A percentile compares a stretch with the other conserved stretches of the same genome.
phyloP scores from a whole-genome alignment of 352 stramenopile genomes.

The Phytophthora fragariae region DNA sequence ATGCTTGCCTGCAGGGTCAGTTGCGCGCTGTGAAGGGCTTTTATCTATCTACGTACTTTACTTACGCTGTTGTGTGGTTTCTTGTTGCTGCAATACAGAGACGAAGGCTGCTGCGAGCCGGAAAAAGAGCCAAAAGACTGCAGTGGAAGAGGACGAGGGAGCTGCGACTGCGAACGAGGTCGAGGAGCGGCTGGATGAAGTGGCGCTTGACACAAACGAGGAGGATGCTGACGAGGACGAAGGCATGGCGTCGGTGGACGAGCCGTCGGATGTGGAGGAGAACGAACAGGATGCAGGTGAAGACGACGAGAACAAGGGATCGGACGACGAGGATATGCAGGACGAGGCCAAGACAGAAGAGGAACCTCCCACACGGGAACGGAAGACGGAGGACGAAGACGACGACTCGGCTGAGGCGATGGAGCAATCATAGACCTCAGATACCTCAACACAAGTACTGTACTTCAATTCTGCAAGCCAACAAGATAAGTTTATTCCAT shows the following conservation, averaged over 20 bases:
- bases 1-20: constrained; percentile 75
- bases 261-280: constrained; percentile 37
- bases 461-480: not conserved
- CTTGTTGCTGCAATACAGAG: constrained; percentile 42
- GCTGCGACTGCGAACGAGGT: constrained; percentile 45
- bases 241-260: constrained; percentile 52
- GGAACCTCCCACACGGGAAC: constrained; percentile 11
- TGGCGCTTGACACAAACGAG: constrained; percentile 38
- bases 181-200: constrained; percentile 40
- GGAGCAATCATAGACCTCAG: constrained; percentile 34
- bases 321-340: constrained; percentile 15
- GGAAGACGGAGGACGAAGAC: constrained; percentile 26
- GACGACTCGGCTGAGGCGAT: constrained; percentile 34
- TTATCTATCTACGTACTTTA: not conserved
- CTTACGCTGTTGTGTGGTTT: not conserved
- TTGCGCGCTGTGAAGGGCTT: not conserved
- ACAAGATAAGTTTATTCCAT: constrained; percentile 52
- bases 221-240: constrained; percentile 53
- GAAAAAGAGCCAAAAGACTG: constrained; percentile 37
- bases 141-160: constrained; percentile 34
- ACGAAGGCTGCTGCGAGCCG: constrained; percentile 47
- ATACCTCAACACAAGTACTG: not conserved
- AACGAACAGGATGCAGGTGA: constrained; percentile 31
- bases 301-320: constrained; percentile 26
- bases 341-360: constrained; percentile 27